Conservation (phyloP, 2,329 filamentous ascomycete species). For the Aschersonia sp. region DNA sequence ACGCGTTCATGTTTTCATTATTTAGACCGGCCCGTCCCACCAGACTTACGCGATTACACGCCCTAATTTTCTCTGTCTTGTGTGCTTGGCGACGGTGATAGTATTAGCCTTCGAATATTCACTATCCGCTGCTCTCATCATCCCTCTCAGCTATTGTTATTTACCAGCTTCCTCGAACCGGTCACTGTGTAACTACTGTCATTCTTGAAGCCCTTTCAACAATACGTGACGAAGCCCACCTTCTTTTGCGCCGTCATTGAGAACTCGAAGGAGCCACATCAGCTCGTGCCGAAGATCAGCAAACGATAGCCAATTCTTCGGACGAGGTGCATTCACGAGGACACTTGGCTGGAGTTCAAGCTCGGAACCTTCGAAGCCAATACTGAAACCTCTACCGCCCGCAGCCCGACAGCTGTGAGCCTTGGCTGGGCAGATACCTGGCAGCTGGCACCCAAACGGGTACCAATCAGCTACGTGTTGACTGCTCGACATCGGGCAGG, state of each 20-base stretch:
- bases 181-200: neutral
- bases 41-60: neutral
- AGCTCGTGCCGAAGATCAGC: neutral
- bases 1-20: neutral
- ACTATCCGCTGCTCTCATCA: neutral
- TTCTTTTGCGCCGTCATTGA: neutral
- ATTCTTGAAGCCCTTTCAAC: neutral
- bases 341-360: too few species aligned
- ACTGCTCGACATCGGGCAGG: neutral
- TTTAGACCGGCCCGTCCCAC: conserved; percentile 2
- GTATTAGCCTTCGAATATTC: neutral
- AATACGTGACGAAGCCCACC: neutral
- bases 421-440: neutral
- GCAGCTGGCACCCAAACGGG: conserved; percentile 1
- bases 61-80: neutral
- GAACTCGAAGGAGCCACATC: neutral
- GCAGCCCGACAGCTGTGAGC: conserved; percentile 1
- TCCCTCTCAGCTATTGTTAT: neutral
- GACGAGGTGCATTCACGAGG: too few species aligned
- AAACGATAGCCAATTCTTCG: too few species aligned
- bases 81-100: neutral
- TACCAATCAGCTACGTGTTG: neutral
- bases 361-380: too few species aligned
- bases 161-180: neutral
- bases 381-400: neutral